Percentiles rank a stretch among this genome's conserved stretches.
Evolutionary conservation across 805 yeast species (phyloP).

Genomic region (Sungouiella thailandica): DNA sequence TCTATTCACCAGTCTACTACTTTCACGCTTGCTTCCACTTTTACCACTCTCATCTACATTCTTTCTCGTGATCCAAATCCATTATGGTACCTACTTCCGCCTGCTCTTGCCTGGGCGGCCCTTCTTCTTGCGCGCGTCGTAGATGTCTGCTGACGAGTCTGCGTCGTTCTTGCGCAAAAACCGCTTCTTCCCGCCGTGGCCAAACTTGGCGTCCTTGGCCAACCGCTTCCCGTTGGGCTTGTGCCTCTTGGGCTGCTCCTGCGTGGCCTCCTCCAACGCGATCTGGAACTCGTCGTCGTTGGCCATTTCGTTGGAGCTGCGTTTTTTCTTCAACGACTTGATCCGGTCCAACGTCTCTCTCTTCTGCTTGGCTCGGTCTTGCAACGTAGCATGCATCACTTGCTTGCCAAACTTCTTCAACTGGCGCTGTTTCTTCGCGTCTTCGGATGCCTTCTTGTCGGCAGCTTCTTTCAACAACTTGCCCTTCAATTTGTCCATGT

Average conservation of each 20-base stretch:
- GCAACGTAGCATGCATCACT: constrained; percentile 89
- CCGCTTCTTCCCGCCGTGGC: constrained; percentile 75
- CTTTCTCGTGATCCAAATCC: no score
- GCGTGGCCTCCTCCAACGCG: constrained; percentile 89
- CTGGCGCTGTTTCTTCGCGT: constrained; percentile 89
- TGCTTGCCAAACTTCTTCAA: constrained; percentile 97
- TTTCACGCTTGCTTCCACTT: no score
- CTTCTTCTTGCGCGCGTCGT: constrained; percentile 12
- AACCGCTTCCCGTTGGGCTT: constrained; percentile 61
- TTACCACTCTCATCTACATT: no score
- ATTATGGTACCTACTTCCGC: no score
- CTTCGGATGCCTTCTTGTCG: constrained; percentile 86
- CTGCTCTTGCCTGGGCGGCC: constrained; percentile 43
- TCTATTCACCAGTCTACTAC: no score
- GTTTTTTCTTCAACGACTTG: constrained; percentile 84
- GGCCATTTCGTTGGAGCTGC: constrained; percentile 67
- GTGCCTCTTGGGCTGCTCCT: constrained; percentile 46
- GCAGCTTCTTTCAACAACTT: constrained; percentile 76
- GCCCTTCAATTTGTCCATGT: constrained; percentile 88
- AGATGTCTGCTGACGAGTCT: constrained; percentile 61
- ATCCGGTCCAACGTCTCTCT: constrained; percentile 84
- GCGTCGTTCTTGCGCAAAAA: constrained; percentile 70
- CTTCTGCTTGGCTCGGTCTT: constrained; percentile 91
- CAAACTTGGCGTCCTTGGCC: constrained; percentile 71
- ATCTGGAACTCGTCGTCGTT: constrained; percentile 76